Base-by-base conservation (phyloP, 345 rosid species). In the Lepidium sativum region DNA sequence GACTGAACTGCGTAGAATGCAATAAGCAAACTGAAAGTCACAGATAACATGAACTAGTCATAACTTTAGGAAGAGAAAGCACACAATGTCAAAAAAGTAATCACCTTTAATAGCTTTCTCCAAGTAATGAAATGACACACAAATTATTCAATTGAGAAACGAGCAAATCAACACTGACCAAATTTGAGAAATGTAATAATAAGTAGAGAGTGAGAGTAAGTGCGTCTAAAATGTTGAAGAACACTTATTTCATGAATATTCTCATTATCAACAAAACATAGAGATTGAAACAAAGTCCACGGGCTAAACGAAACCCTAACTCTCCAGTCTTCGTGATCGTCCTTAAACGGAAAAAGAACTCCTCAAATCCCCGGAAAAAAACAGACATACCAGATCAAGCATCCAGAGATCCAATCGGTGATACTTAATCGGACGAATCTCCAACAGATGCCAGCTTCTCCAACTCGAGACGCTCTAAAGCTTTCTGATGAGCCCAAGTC, bases 401-500 rank as follows among this genome's bases (percentile, higher is more conserved):
- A 25, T 25, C 23, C 8, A 1, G 5, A 49, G 47, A 34, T 65
- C 63, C 56, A 27, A 65, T 6, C 60, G 2, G 21, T 27, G 55
- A 39, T 13, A 3, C 61, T 72, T 41, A 77, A 70, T 63, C 75
- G 13, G 77, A 66, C 0, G 71, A 58, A 18, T 70, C 71, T 57
- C 71, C 72, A 0, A 34, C 78, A 5, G 71, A 49, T 9, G 80
- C 73, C 39, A 72, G 65, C 63, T 83, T 83, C 85, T 92, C 97
- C 81, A 68, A 54, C 77, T 87, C 74, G 33, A 90, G 90, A 23
- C 97, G 86, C 58, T 87, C 96, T 13, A 90, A 78, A 39, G 99
- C 99, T 73, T 94, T 94, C 81, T 88, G 82, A 78, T 94, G 97
- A 16, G 95, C 99, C 99, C 99, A 94, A 55, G 96, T 94, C 83